A percentile compares a stretch with the other conserved stretches of the same genome.
Evolutionary conservation across 192 early-diverging fungal genomes (phyloP).

Genomic region (Backusella westeae): DNA sequence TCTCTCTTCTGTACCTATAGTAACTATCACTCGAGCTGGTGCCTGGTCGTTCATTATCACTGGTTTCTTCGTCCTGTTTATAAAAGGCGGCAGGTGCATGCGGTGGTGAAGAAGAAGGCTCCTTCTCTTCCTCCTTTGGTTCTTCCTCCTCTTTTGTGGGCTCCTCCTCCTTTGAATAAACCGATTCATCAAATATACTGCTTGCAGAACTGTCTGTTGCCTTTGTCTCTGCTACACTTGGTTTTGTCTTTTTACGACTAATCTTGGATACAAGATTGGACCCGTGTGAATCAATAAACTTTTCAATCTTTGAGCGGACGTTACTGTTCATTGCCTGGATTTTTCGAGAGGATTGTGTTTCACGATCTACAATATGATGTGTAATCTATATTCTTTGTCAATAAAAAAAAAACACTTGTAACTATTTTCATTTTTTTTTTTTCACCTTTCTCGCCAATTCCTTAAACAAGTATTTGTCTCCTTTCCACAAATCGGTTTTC

Average conservation of each 20-base stretch:
- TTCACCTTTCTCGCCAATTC: slow-evolving; percentile 50
- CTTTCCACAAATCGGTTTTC: slow-evolving; percentile 40
- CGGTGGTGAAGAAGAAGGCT: not conserved
- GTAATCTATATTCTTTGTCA: slow-evolving; percentile 38
- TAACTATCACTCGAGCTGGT: not conserved
- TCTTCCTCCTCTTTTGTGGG: not conserved
- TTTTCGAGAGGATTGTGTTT: slow-evolving; percentile 42
- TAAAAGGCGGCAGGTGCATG: not conserved
- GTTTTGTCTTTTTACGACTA: slow-evolving; percentile 9
- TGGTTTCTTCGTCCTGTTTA: not conserved
- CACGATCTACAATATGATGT: slow-evolving; percentile 52
- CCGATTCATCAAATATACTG: slow-evolving; percentile 10
- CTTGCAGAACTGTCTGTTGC: slow-evolving; percentile 14
- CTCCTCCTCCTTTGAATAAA: not conserved
- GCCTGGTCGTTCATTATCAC: not conserved
- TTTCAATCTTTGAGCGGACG: slow-evolving; percentile 46
- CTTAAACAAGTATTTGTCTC: slow-evolving; percentile 47
- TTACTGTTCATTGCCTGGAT: slow-evolving; percentile 35
- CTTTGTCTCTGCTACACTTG: not conserved
- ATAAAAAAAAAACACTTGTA: not conserved
- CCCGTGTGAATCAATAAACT: slow-evolving; percentile 44
- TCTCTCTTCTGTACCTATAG: slow-evolving; percentile 8
- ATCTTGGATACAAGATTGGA: slow-evolving; percentile 16
- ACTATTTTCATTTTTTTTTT: no score
- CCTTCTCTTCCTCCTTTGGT: not conserved